Percentiles rank a stretch among this genome's conserved stretches.
These are phyloP conservation scores for Metschnikowia kofuensis DNA, from an alignment of 805 yeast genomes.

Conservation along the genomic window DNA sequence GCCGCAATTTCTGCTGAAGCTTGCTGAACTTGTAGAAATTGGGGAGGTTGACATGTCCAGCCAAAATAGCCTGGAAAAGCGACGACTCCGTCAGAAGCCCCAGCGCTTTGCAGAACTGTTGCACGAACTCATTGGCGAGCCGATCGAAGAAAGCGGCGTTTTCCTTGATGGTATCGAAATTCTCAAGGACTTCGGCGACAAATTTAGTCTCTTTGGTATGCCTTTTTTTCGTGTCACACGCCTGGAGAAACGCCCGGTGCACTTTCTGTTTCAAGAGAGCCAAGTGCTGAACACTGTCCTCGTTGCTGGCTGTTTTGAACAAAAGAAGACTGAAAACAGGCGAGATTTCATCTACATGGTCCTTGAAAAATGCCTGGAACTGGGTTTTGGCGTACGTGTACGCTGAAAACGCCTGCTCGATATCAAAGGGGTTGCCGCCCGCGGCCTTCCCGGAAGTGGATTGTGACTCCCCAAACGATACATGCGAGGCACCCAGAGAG, in stretches of 20 bases:
- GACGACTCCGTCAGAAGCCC: slow-evolving; percentile 39
- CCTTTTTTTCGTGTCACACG: slow-evolving; percentile 13
- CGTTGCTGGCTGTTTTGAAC: slow-evolving; percentile 13
- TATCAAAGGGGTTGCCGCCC: not conserved
- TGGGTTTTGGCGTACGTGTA: slow-evolving; percentile 37
- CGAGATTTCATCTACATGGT: slow-evolving; percentile 32
- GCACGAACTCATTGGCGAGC: slow-evolving; percentile 39
- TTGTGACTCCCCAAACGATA: not conserved
- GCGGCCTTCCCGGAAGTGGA: not conserved
- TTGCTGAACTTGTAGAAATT: slow-evolving; percentile 40
- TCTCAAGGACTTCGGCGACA: slow-evolving; percentile 30
- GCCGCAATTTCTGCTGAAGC: slow-evolving; percentile 31
- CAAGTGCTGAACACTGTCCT: slow-evolving; percentile 16
- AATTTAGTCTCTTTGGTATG: slow-evolving; percentile 24
- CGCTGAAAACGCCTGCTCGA: slow-evolving; percentile 31
- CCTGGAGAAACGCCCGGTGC: slow-evolving; percentile 2
- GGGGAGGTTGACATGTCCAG: slow-evolving; percentile 41
- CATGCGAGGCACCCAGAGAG: too few species aligned
- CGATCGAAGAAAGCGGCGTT: slow-evolving; percentile 31
- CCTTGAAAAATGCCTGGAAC: slow-evolving; percentile 31
- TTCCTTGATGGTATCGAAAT: slow-evolving; percentile 28
- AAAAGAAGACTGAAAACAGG: slow-evolving; percentile 34
- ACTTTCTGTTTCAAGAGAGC: slow-evolving; percentile 1
- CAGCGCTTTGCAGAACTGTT: slow-evolving; percentile 37
- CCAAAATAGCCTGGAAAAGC: slow-evolving; percentile 37